Evolutionary conservation across 305 asterid genomes (phyloP), one percentile per base, ranked within the genome.

Genomic region (Solanum hybrid): DNA sequence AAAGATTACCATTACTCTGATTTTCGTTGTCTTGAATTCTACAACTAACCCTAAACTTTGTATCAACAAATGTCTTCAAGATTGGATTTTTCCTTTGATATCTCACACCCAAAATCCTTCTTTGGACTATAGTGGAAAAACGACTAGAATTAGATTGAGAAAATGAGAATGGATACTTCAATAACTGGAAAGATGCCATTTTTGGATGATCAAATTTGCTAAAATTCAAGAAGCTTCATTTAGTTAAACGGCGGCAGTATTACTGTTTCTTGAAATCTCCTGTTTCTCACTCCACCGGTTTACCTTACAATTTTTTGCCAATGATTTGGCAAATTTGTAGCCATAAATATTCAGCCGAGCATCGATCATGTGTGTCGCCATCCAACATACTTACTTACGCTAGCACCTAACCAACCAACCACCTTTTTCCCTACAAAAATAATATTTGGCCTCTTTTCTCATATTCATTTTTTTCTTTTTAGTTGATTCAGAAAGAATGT

Each of bases 111-210:
- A 84, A n/a, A 34, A 89, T 86, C 90, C 93, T 90, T 61, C 85
- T 92, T 40, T 31, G 33, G 7, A 93, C 86, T n/a, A 86, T 51
- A 69, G 22, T 89, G 22, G 90, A 88, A 87, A 88, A 84, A 89
- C 91, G 86, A 12, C 91, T 91, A 76, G 91, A 89, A 89, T 91
- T 92, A 64, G 91, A 79, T 35, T 90, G 94, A 11, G 95, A 92
- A 92, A 92, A 92, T 8, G 93, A 93, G 11, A 95, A 94, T 26
- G 94, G 92, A 26, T 94, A 91, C 93, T 94, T 96, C 77, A 93
- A 51, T 80, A 96, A 92, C 94, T 94, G 97, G 67, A 95, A 87
- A 89, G 92, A 93, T 8, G 97, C 95, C 99, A 96, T 95, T 84
- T 35, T 79, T 5, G 14, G 73, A 9, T 83, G 20, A 46, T 83